A percentile compares a stretch with the other conserved stretches of the same genome.
Evolutionary conservation across 139 green algal genomes (phyloP).

Genomic region (Astrephomene gubernaculifera): DNA sequence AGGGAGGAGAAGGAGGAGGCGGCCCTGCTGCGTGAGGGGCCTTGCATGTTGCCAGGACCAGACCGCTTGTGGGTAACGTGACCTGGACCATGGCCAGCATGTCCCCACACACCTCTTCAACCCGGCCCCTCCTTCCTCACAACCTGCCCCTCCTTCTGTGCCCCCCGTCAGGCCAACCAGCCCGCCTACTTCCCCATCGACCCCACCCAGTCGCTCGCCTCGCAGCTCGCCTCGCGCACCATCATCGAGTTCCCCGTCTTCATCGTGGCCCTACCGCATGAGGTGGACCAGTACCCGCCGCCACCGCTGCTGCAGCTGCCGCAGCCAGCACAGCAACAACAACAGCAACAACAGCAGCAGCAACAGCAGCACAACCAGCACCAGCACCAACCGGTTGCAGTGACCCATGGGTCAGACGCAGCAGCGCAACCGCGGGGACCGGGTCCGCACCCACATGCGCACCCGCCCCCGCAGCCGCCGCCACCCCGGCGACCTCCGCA

Average conservation of each 20-base stretch:
- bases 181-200: conserved; percentile 59
- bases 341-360: not conserved
- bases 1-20: too few species aligned
- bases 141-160: not conserved
- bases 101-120: too few species aligned
- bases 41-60: too few species aligned
- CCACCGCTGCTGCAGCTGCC: not conserved
- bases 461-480: not conserved
- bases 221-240: conserved; percentile 53
- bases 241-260: conserved; percentile 68
- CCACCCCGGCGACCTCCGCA: too few species aligned
- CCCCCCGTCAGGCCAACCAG: conserved; percentile 56
- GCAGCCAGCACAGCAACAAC: not conserved
- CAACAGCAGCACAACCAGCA: not conserved
- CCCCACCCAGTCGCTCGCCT: conserved; percentile 29
- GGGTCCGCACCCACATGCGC: not conserved
- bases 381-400: not conserved
- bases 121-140: not conserved
- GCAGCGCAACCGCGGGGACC: not conserved
- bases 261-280: conserved; percentile 49
- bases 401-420: not conserved
- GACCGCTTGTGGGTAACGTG: too few species aligned
- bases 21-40: too few species aligned
- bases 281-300: conserved; percentile 32
- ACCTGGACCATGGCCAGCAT: too few species aligned